Conservation (phyloP, 2,329 filamentous ascomycete genomes). For the Ramularia collo-cygni region DNA sequence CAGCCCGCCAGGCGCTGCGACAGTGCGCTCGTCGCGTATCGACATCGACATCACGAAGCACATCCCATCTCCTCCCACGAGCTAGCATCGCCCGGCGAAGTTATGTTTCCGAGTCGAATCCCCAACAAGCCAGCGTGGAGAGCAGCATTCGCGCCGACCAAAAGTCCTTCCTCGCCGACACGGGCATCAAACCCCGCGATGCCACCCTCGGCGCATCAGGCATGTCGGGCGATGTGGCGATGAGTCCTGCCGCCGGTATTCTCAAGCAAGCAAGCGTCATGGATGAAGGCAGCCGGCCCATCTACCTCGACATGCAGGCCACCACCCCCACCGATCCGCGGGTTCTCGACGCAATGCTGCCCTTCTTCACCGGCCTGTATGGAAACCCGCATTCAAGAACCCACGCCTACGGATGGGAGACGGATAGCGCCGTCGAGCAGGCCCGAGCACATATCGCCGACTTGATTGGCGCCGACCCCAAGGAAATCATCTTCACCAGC, state of each 20-base stretch:
- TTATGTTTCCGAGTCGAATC: constrained; percentile 80
- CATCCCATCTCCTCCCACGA: constrained; percentile 34
- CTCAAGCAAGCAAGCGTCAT: constrained; percentile 88
- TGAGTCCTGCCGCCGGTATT: constrained; percentile 67
- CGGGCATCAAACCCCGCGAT: constrained; percentile 47
- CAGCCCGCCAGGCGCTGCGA: constrained; percentile 67
- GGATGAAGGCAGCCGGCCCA: constrained; percentile 86
- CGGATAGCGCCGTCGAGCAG: constrained; percentile 84
- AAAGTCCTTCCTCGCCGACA: constrained; percentile 62
- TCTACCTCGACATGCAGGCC: constrained; percentile 97
- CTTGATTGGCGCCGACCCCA: constrained; percentile 87
- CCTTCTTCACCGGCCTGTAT: constrained; percentile 86
- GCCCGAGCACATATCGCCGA: constrained; percentile 76
- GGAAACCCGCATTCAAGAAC: constrained; percentile 97
- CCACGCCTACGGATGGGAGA: constrained; percentile 98
- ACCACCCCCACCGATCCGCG: constrained; percentile 92
- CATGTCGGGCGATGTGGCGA: constrained; percentile 57
- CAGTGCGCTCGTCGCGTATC: constrained; percentile 47
- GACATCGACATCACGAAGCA: constrained; percentile 33
- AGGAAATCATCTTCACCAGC: constrained; percentile 98
- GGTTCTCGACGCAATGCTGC: constrained; percentile 93
- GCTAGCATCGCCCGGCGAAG: constrained; percentile 32
- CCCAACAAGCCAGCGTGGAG: constrained; percentile 75
- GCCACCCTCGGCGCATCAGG: constrained; percentile 55
- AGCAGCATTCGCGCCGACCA: constrained; percentile 81